phyloP scores from a whole-genome alignment of 208 protist genomes.

The Trichomonas tenax region DNA sequence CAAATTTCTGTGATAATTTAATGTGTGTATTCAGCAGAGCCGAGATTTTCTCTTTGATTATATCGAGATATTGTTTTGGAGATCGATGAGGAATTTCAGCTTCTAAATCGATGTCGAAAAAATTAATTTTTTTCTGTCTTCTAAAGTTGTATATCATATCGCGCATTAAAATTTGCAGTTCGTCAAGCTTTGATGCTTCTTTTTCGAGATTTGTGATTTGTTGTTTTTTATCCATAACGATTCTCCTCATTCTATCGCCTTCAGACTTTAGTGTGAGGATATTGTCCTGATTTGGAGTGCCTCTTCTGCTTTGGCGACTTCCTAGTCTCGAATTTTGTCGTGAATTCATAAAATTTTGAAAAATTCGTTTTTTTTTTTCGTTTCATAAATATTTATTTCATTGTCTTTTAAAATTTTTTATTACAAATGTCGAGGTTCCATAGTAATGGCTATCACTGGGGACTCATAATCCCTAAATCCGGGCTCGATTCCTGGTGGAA shows the following conservation, averaged over 20 bases:
- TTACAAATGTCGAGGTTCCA: no score
- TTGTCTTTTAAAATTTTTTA: no score
- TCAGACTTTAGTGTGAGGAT: not conserved
- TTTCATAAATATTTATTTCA: no score
- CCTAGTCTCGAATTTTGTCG: not conserved
- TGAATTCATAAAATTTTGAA: not conserved
- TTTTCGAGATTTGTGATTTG: not conserved
- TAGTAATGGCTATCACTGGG: no score
- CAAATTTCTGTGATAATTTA: not conserved
- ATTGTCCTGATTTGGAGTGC: not conserved
- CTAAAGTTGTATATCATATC: not conserved
- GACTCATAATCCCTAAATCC: no score
- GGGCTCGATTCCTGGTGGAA: no score
- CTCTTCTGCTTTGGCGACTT: not conserved
- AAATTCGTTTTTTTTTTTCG: no score
- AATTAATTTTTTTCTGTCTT: not conserved
- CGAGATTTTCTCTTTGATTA: not conserved
- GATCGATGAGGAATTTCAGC: not conserved
- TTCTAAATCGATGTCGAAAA: not conserved
- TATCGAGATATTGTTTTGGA: not conserved
- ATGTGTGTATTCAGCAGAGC: not conserved
- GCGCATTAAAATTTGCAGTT: not conserved
- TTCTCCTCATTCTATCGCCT: not conserved
- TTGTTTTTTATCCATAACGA: not conserved
- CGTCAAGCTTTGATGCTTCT: not conserved